phyloP scores from a whole-genome alignment of 306 rosid genomes.

The Hippophae tibetana region DNA sequence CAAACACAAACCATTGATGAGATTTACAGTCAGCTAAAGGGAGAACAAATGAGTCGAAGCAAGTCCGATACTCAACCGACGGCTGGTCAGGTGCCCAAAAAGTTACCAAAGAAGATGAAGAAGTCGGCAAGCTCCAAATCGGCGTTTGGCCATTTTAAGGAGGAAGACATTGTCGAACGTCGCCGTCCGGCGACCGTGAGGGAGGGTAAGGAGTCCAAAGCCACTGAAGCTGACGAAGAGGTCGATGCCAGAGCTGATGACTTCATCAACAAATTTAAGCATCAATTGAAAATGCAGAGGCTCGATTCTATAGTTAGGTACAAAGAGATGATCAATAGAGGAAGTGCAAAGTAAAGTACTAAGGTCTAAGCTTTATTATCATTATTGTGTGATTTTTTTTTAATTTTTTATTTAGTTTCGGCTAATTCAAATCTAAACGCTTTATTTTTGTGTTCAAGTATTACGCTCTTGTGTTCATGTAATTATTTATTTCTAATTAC shows the following conservation, averaged over 20 bases:
- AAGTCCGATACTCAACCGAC: conserved; percentile 61
- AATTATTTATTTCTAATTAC: too few species aligned
- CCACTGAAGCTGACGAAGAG: conserved; percentile 32
- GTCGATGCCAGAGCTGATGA: conserved; percentile 81
- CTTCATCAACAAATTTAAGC: conserved; percentile 78
- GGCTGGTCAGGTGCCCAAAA: conserved; percentile 45
- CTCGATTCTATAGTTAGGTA: conserved; percentile 51
- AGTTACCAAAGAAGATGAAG: conserved; percentile 64
- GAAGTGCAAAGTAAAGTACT: conserved; percentile 19
- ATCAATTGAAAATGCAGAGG: conserved; percentile 77
- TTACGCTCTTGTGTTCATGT: too few species aligned
- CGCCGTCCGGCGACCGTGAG: conserved; percentile 60
- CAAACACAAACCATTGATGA: conserved; percentile 34
- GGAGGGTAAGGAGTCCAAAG: conserved; percentile 25
- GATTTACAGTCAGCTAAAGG: conserved; percentile 38
- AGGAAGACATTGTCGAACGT: conserved; percentile 46
- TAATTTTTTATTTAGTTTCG: background rate
- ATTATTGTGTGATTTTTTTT: conserved; percentile 1
- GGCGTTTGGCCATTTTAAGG: conserved; percentile 50
- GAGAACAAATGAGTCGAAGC: conserved; percentile 30
- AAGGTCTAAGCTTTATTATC: background rate
- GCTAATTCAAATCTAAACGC: background rate
- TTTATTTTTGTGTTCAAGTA: too few species aligned
- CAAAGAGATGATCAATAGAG: conserved; percentile 45
- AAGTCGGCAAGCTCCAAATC: conserved; percentile 72